Conservation (phyloP, 2,329 filamentous ascomycete species). For the Phaeosphaeriaceae sp. region DNA sequence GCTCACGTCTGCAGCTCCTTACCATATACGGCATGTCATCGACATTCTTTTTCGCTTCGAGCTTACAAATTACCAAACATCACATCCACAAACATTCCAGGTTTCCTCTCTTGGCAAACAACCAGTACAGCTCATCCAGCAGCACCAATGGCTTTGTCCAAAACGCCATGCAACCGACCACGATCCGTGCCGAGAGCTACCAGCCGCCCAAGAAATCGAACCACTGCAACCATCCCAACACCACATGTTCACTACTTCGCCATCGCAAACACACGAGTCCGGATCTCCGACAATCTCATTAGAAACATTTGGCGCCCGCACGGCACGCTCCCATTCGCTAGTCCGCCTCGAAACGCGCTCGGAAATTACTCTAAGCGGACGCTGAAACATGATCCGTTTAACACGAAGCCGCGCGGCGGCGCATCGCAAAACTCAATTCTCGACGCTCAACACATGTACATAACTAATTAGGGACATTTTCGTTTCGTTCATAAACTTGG, state of each 20-base stretch:
- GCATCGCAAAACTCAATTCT: not conserved
- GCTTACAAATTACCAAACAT: not conserved
- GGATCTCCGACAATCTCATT: not conserved
- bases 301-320: not conserved
- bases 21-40: not conserved
- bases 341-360: not conserved
- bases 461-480: not conserved
- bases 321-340: not conserved
- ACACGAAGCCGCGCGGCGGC: not conserved
- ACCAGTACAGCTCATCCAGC: not conserved
- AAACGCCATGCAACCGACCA: not conserved
- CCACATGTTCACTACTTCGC: not conserved
- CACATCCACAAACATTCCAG: not conserved
- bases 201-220: not conserved
- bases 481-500: not conserved
- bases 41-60: not conserved
- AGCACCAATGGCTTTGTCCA: not conserved
- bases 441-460: not conserved
- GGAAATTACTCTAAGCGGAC: slow-evolving; percentile 8
- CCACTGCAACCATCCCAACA: not conserved
- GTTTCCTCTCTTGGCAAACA: not conserved
- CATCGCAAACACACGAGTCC: not conserved
- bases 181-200: not conserved
- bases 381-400: slow-evolving; percentile 9
- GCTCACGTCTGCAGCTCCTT: not conserved